phyloP scores from a whole-genome alignment of 2,329 filamentous ascomycete species.

The Fusarium nurragi region DNA sequence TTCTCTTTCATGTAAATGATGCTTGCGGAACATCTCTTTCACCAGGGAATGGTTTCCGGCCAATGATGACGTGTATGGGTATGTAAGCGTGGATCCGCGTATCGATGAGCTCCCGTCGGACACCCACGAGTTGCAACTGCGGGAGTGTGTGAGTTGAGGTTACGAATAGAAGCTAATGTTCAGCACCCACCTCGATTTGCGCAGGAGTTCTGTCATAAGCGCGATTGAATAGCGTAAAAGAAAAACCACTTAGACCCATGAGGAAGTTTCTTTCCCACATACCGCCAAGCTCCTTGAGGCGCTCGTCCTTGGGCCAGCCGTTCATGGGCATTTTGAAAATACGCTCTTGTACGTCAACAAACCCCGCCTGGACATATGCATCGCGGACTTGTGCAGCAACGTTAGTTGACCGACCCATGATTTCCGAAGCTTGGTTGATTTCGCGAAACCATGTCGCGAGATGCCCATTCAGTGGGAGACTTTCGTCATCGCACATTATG shows the following conservation, averaged over 20 bases:
- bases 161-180: background rate
- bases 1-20: conserved; percentile 19
- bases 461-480: conserved; percentile 51
- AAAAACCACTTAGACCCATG: conserved; percentile 57
- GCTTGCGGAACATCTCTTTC: conserved; percentile 39
- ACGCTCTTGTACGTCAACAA: conserved; percentile 63
- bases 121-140: conserved; percentile 60
- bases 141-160: conserved; percentile 18
- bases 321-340: conserved; percentile 65
- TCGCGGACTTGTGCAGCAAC: conserved; percentile 49
- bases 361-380: conserved; percentile 60
- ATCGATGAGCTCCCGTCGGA: conserved; percentile 59
- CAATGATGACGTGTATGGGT: conserved; percentile 60
- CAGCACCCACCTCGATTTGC: conserved; percentile 58
- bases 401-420: conserved; percentile 51
- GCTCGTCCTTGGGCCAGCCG: conserved; percentile 60
- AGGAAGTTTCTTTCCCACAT: conserved; percentile 58
- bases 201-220: conserved; percentile 53
- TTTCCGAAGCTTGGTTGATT: conserved; percentile 51
- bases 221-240: conserved; percentile 53
- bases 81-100: conserved; percentile 59
- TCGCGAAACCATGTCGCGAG: conserved; percentile 54
- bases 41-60: conserved; percentile 57
- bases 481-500: conserved; percentile 57
- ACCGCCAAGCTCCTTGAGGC: conserved; percentile 55